Base-by-base conservation (phyloP, 768 basidiomycete genomes). In the Symmetrospora coprosmae region DNA sequence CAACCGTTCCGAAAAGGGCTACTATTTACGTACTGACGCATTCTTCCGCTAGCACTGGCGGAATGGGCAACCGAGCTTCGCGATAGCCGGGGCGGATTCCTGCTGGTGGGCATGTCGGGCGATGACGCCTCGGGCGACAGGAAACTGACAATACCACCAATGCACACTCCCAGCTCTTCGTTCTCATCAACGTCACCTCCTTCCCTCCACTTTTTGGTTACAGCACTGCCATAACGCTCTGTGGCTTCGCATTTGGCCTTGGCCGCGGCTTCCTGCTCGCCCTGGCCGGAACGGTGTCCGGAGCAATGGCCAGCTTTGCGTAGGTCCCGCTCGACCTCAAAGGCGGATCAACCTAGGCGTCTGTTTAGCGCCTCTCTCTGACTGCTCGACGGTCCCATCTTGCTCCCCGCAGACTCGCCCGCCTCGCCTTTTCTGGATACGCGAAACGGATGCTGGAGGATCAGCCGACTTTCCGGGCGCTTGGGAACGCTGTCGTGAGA, bases 201-300 rank as follows among this genome's bases (percentile, higher is more conserved):
- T 45, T 58, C 17, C 55, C 55, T 17, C 55, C 55, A 17, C 14
- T 58, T 5, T 34, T 58, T 21, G 55, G 55, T 28, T 58, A 33
- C 41, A 28, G 41, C 17, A 58, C 55, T 4, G 43, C 55, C 16
- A 23, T 23, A 13, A 58, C 43, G 41, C 40, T 47, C 16, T 58
- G 55, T 31, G 55, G 55, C 2, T 58, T 58, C 40, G 55, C 55
- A 5, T 58, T 43, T 34, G 55, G 55, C 7, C 28, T 58, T 4
- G 27, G 38, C 40, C 30, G 30, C n/a, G 55, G 55, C 2, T 58
- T 58, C 41, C 5, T 58, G 23, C 28, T 58, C 11, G 55, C 55
- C 16, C 28, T 58, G 19, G 17, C 17, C 21, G 55, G 55, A 27
- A 58, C 43, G 25, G 6, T 58, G 8, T 21, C 31, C 17, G 55